phyloP scores from a whole-genome alignment of 169 alveolate genomes.

The Plasmodium knowlesi region DNA sequence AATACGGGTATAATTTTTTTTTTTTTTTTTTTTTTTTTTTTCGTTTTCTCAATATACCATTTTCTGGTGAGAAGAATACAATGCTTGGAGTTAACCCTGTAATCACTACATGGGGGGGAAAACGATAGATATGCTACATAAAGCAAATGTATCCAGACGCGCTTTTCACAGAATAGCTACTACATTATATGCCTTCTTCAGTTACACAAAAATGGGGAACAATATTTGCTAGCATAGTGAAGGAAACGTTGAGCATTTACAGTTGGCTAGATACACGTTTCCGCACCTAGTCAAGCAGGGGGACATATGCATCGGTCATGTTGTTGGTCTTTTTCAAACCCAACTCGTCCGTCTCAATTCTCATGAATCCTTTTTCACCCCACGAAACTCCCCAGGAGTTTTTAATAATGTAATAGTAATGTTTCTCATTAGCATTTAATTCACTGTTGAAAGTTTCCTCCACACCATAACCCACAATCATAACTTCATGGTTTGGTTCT shows the following conservation, averaged over 20 bases:
- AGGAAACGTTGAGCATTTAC: not conserved
- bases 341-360: slow-evolving; percentile 77
- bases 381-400: slow-evolving; percentile 89
- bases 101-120: not conserved
- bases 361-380: slow-evolving; percentile 89
- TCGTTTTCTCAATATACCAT: not conserved
- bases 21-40: not conserved
- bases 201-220: not conserved
- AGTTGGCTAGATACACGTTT: not conserved
- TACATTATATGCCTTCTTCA: not conserved
- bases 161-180: too few relatives aligned
- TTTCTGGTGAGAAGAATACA: not conserved
- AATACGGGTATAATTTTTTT: not conserved
- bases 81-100: not conserved
- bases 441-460: slow-evolving; percentile 19
- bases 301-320: not conserved
- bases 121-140: too few relatives aligned
- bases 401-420: slow-evolving; percentile 85
- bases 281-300: not conserved
- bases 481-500: slow-evolving; percentile 86
- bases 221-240: not conserved
- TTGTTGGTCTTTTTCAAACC: slow-evolving; percentile 73
- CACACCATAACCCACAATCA: slow-evolving; percentile 88
- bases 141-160: too few relatives aligned
- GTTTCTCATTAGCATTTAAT: slow-evolving; percentile 22